Evolutionary conservation across 2,329 filamentous ascomycete species (phyloP).

Genomic region (Celoporthe dispersa): DNA sequence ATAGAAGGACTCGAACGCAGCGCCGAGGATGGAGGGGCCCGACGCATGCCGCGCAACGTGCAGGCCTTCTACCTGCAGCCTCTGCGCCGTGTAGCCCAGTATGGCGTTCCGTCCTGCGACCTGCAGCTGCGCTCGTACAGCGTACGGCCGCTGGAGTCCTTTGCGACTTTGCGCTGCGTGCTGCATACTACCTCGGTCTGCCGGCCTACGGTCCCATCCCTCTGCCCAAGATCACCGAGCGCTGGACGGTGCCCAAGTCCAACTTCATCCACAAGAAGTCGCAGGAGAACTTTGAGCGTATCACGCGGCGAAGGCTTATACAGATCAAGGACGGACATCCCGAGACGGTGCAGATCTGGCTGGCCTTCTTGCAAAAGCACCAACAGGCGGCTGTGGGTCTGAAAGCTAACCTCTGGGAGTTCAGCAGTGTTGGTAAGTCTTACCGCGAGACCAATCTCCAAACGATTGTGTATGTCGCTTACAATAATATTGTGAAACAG

Average conservation of each 20-base stretch:
- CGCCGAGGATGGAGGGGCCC: conserved; percentile 31
- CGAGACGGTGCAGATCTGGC: conserved; percentile 87
- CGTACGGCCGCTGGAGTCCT: conserved; percentile 89
- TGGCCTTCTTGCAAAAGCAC: conserved; percentile 89
- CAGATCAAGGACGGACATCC: conserved; percentile 92
- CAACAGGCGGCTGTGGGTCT: conserved; percentile 96
- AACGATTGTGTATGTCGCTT: conserved; percentile 16
- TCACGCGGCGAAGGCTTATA: conserved; percentile 83
- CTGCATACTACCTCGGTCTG: conserved; percentile 90
- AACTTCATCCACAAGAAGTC: conserved; percentile 97
- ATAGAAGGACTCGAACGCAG: conserved; percentile 7
- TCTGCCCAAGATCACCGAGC: conserved; percentile 82
- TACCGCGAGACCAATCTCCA: background rate
- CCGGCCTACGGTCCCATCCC: conserved; percentile 85
- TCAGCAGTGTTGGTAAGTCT: conserved; percentile 69
- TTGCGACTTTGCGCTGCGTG: conserved; percentile 92
- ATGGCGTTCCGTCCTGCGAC: conserved; percentile 84
- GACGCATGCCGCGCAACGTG: conserved; percentile 74
- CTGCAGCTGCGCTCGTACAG: conserved; percentile 92
- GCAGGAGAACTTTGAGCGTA: conserved; percentile 96
- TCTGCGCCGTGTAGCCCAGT: conserved; percentile 72
- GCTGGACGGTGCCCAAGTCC: conserved; percentile 89
- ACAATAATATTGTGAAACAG: conserved; percentile 41
- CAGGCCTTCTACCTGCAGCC: conserved; percentile 87
- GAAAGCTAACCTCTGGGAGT: conserved; percentile 98